A percentile compares a stretch with the other conserved stretches of the same genome.
These are phyloP conservation scores for Triticum timopheevii DNA, from an alignment of 176 grass and related monocot species.

Conservation along the genomic window DNA sequence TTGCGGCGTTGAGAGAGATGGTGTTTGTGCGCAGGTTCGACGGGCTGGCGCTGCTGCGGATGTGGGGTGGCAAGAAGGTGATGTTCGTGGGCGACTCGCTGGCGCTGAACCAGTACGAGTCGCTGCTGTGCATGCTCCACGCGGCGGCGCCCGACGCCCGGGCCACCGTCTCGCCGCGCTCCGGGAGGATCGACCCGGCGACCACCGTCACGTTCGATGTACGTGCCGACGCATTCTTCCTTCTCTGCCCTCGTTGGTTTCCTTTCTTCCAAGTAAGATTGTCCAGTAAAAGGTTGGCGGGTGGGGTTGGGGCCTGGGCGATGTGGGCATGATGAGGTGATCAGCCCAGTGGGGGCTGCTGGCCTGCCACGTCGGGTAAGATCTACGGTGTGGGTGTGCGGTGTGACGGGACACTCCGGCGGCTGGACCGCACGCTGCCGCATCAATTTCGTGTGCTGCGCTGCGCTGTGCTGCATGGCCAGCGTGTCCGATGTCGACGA, in stretches of 20 bases:
- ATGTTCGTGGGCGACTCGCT: slow-evolving; percentile 97
- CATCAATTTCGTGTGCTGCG: not conserved
- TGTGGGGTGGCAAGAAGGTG: slow-evolving; percentile 68
- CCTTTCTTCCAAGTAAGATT: not conserved
- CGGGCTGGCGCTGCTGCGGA: slow-evolving; percentile 51
- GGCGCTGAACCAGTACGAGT: slow-evolving; percentile 86
- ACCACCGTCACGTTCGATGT: slow-evolving; percentile 63
- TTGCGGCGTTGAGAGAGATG: not conserved
- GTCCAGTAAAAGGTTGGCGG: not conserved
- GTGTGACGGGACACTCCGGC: not conserved
- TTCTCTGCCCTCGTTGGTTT: not conserved
- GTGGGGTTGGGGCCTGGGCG: not conserved
- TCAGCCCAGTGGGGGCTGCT: not conserved
- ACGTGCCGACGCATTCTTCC: not conserved
- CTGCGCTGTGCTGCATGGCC: not conserved
- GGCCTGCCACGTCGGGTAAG: not conserved
- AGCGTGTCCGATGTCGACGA: not conserved
- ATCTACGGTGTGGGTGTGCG: too few relatives aligned
- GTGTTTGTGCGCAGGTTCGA: slow-evolving; percentile 49
- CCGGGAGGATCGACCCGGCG: slow-evolving; percentile 28
- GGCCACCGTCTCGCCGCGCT: slow-evolving; percentile 29
- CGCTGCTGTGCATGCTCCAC: slow-evolving; percentile 79
- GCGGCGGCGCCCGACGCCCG: slow-evolving; percentile 35
- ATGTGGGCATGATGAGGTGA: slow-evolving; percentile 8
- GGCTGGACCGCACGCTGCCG: not conserved